Base-by-base conservation (phyloP, 2,329 filamentous ascomycete species). In the Ascochyta koolunga region DNA sequence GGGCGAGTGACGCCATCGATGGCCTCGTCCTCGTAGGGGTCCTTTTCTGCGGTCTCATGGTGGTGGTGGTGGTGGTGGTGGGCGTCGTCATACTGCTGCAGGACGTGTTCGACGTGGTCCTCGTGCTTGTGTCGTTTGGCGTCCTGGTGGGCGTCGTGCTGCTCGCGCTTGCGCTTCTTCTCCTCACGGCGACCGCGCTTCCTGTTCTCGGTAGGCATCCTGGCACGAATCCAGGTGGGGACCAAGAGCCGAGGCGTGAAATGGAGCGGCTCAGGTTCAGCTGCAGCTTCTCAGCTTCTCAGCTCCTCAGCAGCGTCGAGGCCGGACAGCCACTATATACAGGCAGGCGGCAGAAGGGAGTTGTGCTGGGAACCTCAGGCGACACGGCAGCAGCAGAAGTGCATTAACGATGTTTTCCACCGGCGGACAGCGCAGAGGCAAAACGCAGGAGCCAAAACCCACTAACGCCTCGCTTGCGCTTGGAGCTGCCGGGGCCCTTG, bases 191-290 rank as follows among this genome's bases (percentile, higher is more conserved):
- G 79, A 58, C 83, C 80, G 60, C 82, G 80, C 69, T 85, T 83
- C 70, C 82, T 84, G 64, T 81, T 76, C 69, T 85, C 83, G 69
- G 82, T 83, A 43, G 84, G 84, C 84, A 87, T 87, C 45, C 51
- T 54, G 35, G 51, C 45, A 50, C 49, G 29, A 22, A 33, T 52
- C 55, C 40, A 47, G 25, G 38, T 39, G 50, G 53, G 51, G 57
- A 47, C 42, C 46, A 36, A 55, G 57, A 63, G 59, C 61, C 60
- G 56, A 53, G 54, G 49, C 36, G 5, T 44, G 18, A 22, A 13
- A 13, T 11, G 10, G 11, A 13, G 27, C 27, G 27, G 27, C 27
- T 29, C 27, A 27, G 24, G n/a, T n/a, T n/a, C n/a, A n/a, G n/a
- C n/a, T 7, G 24, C 24, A 24, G 3, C 24, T 24, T 27, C 7